Percentiles rank a stretch among this genome's conserved stretches.
Evolutionary conservation across 106 monocot genomes (phyloP).

Genomic region (Cymbidium sinense): DNA sequence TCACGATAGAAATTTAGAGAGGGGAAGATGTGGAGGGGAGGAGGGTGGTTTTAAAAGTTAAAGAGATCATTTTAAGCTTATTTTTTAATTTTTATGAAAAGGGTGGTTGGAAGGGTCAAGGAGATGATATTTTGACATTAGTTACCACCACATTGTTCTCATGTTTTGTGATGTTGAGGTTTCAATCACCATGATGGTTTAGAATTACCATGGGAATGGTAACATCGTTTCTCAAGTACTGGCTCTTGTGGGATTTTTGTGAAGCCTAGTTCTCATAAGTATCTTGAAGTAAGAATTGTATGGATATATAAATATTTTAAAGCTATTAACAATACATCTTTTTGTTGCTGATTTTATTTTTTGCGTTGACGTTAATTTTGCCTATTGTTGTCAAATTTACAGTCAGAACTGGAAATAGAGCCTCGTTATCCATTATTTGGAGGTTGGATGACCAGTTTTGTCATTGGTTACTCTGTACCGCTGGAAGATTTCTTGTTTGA

Average conservation of each 20-base stretch:
- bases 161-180: background rate
- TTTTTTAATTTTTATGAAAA: background rate
- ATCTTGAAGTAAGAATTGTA: background rate
- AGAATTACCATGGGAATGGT: background rate
- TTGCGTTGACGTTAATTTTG: background rate
- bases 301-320: background rate
- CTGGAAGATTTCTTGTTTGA: slow-evolving; percentile 75
- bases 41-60: no score
- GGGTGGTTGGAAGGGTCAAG: background rate
- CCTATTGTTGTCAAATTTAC: slow-evolving; percentile 16
- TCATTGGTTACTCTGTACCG: slow-evolving; percentile 56
- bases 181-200: no score
- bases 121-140: background rate
- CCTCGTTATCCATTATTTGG: slow-evolving; percentile 92
- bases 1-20: no score
- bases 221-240: background rate
- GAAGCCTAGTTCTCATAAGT: background rate
- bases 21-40: no score
- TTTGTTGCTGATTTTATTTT: background rate
- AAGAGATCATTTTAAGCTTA: no score
- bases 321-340: background rate
- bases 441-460: slow-evolving; percentile 79
- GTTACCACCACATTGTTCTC: background rate
- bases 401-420: slow-evolving; percentile 88
- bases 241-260: background rate